Evolutionary conservation across 768 basidiomycete genomes (phyloP), one percentile per base, ranked within the genome.

Genomic region (Clitopilus hobsonii): DNA sequence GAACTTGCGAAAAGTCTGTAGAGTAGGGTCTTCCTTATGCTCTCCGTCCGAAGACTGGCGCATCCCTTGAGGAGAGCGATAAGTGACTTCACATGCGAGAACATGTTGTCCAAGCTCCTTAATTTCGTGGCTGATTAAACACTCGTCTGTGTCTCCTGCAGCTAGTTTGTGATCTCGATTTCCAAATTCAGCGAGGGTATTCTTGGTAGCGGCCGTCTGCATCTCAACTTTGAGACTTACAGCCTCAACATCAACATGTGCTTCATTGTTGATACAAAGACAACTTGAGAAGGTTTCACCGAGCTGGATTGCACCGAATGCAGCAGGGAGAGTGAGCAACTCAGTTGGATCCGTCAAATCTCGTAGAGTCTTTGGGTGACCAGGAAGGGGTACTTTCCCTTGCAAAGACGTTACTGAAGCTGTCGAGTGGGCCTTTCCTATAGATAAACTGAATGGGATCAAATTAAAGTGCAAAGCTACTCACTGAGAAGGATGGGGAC

Each of bases 61-160:
- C 45, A 75, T 70, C 55, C 80, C 79, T 14, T 80, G 77, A 2
- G 86, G 85, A 10, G 88, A 75, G n/a, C 81, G 85, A 74, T 96
- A 97, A 22, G 81, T 80, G 24, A 96, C 89, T 5, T 85, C 85
- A 63, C 92, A 94, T 1, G 85, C 90, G 32, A 98, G 73, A 10
- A 95, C 90, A 67, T 96, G 94, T 64, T 92, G 85, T 0, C 93
- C 94, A 18, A 96, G 76, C 65, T 98, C 94, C 70, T 97, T 97
- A 60, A 97, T 90, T 71, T 98, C 95, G 63, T 92, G 89, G 57
- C 84, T 77, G 1, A 93, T 86, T 14, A 89, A 71, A 38, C 76
- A 72, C 65, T 91, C 87, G 27, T 91, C 62, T 0, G 82, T 82
- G 62, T 85, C 82, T 22, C 84, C 82, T 1, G 78, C 74, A 0